These are phyloP conservation scores for Chlorella ohadii DNA, from an alignment of 139 green algal genomes.

Conservation along the genomic window DNA sequence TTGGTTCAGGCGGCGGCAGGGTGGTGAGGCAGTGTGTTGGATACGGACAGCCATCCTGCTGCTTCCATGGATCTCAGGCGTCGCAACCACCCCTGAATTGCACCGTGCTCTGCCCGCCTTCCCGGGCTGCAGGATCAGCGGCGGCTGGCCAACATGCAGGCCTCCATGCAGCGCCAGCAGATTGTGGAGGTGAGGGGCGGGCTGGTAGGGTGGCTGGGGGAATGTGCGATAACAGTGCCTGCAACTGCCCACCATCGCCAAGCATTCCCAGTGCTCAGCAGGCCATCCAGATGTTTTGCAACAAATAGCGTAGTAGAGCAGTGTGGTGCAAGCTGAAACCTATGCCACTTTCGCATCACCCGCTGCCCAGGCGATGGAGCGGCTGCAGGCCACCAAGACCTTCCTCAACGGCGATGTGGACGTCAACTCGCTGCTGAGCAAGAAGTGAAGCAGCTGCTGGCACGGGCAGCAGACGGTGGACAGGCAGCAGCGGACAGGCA, in stretches of 20 bases:
- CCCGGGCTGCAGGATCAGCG: conserved; percentile 60
- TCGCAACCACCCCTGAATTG: no score
- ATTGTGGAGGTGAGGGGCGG: conserved; percentile 41
- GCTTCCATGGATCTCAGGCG: no score
- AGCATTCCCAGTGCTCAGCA: no score
- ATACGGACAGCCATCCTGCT: no score
- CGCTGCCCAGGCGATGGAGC: conserved; percentile 43
- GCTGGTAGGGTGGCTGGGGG: background rate
- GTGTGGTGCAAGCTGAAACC: no score
- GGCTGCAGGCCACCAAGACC: conserved; percentile 46
- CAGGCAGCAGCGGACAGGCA: no score
- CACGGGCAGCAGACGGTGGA: background rate
- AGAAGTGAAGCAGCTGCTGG: conserved; percentile 7
- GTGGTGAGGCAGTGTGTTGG: no score
- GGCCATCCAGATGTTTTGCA: no score
- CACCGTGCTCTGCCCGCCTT: no score
- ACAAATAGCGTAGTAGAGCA: no score
- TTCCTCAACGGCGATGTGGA: conserved; percentile 1
- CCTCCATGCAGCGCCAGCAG: conserved; percentile 74
- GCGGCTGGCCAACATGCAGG: conserved; percentile 83
- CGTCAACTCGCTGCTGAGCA: conserved; percentile 12
- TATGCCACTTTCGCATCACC: background rate
- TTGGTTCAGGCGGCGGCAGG: no score
- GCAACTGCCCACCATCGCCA: no score
- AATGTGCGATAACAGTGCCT: background rate